Evolutionary conservation across 2,329 filamentous ascomycete species (phyloP).

Genomic region (Dothideomycetes sp.): DNA sequence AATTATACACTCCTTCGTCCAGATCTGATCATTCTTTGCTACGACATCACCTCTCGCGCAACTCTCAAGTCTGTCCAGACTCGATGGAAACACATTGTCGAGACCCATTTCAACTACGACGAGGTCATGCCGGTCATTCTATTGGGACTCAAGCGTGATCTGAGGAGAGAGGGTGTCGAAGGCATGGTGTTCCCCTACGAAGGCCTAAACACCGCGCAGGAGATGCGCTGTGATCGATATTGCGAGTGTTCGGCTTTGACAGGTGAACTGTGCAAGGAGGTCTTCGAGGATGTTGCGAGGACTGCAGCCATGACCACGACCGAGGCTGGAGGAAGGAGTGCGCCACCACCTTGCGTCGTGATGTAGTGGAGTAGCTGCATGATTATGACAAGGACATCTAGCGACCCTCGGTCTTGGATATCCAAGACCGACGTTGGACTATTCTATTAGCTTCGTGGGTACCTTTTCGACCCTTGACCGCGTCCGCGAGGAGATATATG

Average conservation of each 20-base stretch:
- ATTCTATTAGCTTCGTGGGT: no score
- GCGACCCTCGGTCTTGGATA: no score
- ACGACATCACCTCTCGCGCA: conserved; percentile 43
- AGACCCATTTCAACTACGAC: conserved; percentile 41
- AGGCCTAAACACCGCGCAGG: conserved; percentile 40
- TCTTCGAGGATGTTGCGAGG: conserved; percentile 49
- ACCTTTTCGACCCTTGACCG: no score
- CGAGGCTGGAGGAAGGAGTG: conserved; percentile 38
- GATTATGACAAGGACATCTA: no score
- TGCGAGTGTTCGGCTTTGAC: conserved; percentile 52
- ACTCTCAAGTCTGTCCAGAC: conserved; percentile 37
- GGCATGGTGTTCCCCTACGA: conserved; percentile 40
- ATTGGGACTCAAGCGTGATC: conserved; percentile 47
- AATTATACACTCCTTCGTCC: conserved; percentile 45
- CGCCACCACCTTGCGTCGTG: conserved; percentile 28
- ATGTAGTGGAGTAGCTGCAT: conserved; percentile 19
- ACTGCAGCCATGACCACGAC: conserved; percentile 49
- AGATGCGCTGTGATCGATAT: conserved; percentile 50
- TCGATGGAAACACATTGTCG: conserved; percentile 32
- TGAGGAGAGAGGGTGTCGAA: conserved; percentile 34
- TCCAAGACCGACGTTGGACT: no score
- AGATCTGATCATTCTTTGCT: conserved; percentile 47
- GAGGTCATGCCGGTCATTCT: conserved; percentile 46
- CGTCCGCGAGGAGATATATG: no score
- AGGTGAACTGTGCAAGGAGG: conserved; percentile 47